These are phyloP conservation scores for Fusarium tanahbumbuense DNA, from an alignment of 2,329 filamentous ascomycete genomes.

Conservation along the genomic window DNA sequence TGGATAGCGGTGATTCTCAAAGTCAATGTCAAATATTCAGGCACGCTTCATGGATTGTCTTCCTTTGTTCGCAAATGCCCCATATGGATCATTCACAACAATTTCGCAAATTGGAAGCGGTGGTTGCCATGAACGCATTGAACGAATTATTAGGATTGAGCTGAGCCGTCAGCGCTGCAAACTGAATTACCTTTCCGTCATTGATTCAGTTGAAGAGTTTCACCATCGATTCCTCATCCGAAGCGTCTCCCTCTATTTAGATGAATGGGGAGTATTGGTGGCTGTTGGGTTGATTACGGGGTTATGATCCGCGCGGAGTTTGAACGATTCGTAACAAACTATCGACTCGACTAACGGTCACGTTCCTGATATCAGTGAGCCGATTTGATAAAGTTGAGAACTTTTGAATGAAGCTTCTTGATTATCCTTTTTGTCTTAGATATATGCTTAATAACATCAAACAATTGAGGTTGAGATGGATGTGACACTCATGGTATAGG, in stretches of 20 bases:
- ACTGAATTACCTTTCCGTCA: not conserved
- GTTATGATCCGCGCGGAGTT: not conserved
- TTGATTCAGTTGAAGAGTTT: not conserved
- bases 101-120: fast-evolving
- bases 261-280: fast-evolving
- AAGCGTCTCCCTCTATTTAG: not conserved
- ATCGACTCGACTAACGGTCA: not conserved
- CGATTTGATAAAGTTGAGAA: not conserved
- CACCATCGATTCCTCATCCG: not conserved
- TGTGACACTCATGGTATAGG: not conserved
- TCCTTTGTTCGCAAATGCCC: not conserved
- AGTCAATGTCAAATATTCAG: not conserved
- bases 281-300: not conserved
- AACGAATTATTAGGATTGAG: not conserved
- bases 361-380: not conserved
- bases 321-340: not conserved
- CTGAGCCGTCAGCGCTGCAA: not conserved
- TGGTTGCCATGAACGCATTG: not conserved
- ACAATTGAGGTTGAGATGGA: not conserved
- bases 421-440: not conserved
- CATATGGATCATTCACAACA: not conserved
- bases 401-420: not conserved
- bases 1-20: not conserved
- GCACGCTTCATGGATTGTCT: not conserved
- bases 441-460: not conserved